Base-by-base conservation (phyloP, 176 grass and related monocot species). In the Cymbopogon citratus region DNA sequence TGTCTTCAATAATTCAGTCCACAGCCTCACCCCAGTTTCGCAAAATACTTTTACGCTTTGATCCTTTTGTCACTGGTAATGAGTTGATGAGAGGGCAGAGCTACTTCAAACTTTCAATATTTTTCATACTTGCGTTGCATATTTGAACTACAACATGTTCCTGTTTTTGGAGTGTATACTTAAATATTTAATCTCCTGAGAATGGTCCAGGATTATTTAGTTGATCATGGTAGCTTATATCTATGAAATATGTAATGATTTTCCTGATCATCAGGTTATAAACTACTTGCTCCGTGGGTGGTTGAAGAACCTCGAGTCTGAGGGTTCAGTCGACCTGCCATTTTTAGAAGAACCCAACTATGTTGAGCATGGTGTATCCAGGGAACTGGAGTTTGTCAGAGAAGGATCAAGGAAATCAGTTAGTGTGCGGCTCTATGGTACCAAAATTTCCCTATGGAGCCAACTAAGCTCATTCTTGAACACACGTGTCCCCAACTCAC, bases 271-370 rank as follows among this genome's bases (percentile, higher is more conserved):
- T 64, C 61, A 98, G 92, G 96, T 95, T 34, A 79, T 99, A 68
- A 99, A 99, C 67, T 99, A 89, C 77, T 87, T 95, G 56, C 85
- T 99, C 39, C 87, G 96, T 38, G 96, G 96, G 31, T 99, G 96
- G 92, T 82, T 95, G 69, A 91, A 90, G 77, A 99, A 91, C 70
- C 88, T 99, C 19, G 96, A 99, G 60, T 99, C 96, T 3, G 75
- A 87, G 10, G 92, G 92, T 52, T 85, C 87, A 40, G 12, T 87
- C 25, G 77, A 81, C 34, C 74, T 99, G 40, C 92, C 92, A 14
- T 89, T 99, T 77, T 70, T 95, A 26, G 96, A 95, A 87, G 95
- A 92, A 68, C 67, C 86, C 26, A 82, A 85, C 63, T 83, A 88
- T 43, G 77, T 66, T 77, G 86, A 85, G 85, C 9, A 85, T 43